Percentiles rank a stretch among this genome's conserved stretches.
These are phyloP conservation scores for Delonix regia DNA, from an alignment of 306 rosid species.

Conservation along the genomic window DNA sequence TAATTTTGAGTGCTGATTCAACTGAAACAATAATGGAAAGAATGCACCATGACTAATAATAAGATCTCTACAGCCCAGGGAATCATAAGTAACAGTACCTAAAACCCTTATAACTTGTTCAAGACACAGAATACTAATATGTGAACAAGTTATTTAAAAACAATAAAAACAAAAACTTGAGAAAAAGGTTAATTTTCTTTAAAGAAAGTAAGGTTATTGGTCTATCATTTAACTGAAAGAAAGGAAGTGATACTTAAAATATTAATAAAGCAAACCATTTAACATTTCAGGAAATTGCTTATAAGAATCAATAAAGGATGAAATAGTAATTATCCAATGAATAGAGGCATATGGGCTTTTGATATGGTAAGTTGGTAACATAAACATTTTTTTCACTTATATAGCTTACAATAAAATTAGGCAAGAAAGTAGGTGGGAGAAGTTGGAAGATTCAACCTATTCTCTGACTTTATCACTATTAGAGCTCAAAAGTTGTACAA, in stretches of 20 bases:
- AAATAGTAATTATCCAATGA: not conserved
- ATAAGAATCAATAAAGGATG: not conserved
- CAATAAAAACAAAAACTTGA: not conserved
- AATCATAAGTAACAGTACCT: slow-evolving; percentile 74
- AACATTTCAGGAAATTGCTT: no score
- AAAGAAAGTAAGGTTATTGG: not conserved
- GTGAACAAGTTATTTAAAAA: not conserved
- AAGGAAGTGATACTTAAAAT: not conserved
- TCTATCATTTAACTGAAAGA: not conserved
- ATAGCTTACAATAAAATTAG: not conserved
- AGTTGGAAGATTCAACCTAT: slow-evolving; percentile 52
- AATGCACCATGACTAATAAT: slow-evolving; percentile 65
- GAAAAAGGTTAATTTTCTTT: not conserved
- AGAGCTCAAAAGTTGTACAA: slow-evolving; percentile 64
- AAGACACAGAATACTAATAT: slow-evolving; percentile 18
- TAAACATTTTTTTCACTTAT: not conserved
- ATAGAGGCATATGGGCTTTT: not conserved
- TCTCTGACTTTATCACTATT: slow-evolving; percentile 65
- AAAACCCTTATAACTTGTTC: slow-evolving; percentile 66
- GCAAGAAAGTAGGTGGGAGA: not conserved
- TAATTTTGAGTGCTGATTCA: slow-evolving; percentile 60
- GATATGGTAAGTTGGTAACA: not conserved
- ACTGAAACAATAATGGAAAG: slow-evolving; percentile 50
- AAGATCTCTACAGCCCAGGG: slow-evolving; percentile 65
- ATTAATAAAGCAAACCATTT: not conserved